phyloP scores from a whole-genome alignment of 2,329 filamentous ascomycete species.

The Aspergillaceae sp. region DNA sequence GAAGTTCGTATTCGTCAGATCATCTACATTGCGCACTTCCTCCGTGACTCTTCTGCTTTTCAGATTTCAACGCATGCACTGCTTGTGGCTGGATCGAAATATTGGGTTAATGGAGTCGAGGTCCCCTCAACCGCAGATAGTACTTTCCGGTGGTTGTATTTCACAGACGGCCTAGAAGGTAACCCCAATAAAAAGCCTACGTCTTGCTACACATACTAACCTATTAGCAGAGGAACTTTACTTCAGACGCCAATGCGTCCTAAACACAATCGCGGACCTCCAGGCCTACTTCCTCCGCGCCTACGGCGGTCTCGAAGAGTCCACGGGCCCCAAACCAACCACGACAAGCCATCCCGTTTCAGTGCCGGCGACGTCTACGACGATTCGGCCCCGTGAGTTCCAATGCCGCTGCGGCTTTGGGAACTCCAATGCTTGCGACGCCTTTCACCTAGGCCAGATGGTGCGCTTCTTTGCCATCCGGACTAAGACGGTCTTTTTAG shows the following conservation, averaged over 20 bases:
- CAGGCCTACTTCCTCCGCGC: conserved; percentile 35
- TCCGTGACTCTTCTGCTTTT: conserved; percentile 20
- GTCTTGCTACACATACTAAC: conserved; percentile 3
- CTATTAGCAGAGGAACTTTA: conserved; percentile 32
- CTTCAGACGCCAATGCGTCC: conserved; percentile 31
- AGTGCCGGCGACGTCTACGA: conserved; percentile 9
- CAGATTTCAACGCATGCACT: conserved; percentile 27
- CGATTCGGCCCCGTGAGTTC: conserved; percentile 17
- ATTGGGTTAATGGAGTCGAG: conserved; percentile 26
- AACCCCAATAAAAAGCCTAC: conserved; percentile 3
- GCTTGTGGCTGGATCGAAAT: conserved; percentile 29
- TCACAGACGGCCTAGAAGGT: conserved; percentile 36
- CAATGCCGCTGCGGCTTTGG: conserved; percentile 36
- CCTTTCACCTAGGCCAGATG: conserved; percentile 39
- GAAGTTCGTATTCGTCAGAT: conserved; percentile 34
- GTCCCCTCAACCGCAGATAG: conserved; percentile 6
- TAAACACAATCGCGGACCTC: conserved; percentile 36
- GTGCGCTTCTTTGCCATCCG: conserved; percentile 34
- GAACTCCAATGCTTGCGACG: conserved; percentile 36
- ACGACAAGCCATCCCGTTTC: conserved; percentile 5
- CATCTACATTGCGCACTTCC: conserved; percentile 28
- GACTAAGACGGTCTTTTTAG: conserved; percentile 35
- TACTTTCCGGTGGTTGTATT: conserved; percentile 27
- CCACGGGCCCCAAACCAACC: conserved; percentile 10
- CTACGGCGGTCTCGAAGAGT: conserved; percentile 31